Percentiles rank a stretch among this genome's conserved stretches.
Conservation (phyloP, 495 filamentous ascomycete species). For the Cairneyella variabilis region DNA sequence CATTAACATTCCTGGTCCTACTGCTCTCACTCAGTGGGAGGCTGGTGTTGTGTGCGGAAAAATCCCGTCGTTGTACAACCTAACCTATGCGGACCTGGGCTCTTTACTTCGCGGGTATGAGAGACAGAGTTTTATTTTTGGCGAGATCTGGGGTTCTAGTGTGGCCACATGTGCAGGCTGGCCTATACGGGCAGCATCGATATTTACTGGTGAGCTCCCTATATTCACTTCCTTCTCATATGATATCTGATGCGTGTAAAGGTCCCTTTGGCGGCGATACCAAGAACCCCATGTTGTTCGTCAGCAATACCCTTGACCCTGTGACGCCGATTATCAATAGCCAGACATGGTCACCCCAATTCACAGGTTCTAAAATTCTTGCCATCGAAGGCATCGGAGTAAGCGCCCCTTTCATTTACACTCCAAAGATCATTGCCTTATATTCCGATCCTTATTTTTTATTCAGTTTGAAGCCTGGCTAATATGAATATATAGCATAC, state of each 20-base stretch:
- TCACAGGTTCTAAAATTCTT: conserved; percentile 48
- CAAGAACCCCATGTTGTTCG: conserved; percentile 39
- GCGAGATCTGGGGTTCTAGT: not conserved
- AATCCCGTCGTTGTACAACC: not conserved
- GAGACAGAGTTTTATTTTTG: not conserved
- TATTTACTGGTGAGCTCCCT: not conserved
- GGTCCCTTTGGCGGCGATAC: conserved; percentile 39
- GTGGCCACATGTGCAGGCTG: not conserved
- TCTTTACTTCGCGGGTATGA: not conserved
- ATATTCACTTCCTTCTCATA: no score
- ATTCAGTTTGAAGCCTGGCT: not conserved
- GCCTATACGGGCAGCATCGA: not conserved
- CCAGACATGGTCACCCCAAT: conserved; percentile 27
- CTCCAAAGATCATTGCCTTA: no score
- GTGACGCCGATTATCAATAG: conserved; percentile 43
- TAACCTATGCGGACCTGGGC: not conserved
- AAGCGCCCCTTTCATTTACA: conserved; percentile 29
- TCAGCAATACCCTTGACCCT: conserved; percentile 40
- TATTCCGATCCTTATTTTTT: not conserved
- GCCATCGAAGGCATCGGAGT: conserved; percentile 52
- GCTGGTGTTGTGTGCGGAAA: not conserved
- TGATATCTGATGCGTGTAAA: no score
- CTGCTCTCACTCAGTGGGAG: not conserved
- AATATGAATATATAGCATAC: not conserved
- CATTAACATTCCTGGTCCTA: not conserved